Evolutionary conservation across 2,329 filamentous ascomycete species (phyloP).

Genomic region (Diaporthe ilicicola): DNA sequence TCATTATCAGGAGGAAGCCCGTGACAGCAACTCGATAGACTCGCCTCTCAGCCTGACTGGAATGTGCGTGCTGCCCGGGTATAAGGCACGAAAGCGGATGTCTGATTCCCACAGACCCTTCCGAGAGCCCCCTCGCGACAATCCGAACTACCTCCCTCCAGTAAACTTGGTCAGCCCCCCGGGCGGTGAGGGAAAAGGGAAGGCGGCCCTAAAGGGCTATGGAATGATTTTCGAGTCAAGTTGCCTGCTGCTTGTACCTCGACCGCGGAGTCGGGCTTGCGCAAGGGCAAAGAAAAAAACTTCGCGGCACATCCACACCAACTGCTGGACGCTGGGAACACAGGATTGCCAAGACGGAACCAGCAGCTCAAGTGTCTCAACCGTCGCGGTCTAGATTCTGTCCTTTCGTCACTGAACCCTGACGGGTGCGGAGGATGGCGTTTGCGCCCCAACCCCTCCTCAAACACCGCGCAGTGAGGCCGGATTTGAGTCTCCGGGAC

Average conservation of each 20-base stretch:
- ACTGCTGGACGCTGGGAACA: background rate
- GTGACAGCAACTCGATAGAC: background rate
- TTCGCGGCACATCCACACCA: background rate
- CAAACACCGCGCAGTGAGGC: background rate
- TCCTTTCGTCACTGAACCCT: conserved; percentile 1
- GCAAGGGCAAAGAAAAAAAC: background rate
- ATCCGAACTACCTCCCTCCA: background rate
- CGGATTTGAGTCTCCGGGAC: background rate
- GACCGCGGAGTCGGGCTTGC: conserved; percentile 7
- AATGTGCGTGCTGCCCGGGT: background rate
- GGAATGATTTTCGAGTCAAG: background rate
- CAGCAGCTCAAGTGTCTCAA: conserved; percentile 19
- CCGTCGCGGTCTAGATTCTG: conserved; percentile 13
- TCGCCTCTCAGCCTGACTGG: background rate
- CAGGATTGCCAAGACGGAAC: conserved; percentile 19
- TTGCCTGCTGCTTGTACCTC: background rate
- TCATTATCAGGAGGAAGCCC: background rate
- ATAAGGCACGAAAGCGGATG: background rate
- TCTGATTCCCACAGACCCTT: conserved; percentile 10
- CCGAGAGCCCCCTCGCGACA: background rate
- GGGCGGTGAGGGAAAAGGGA: background rate
- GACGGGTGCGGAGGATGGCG: background rate
- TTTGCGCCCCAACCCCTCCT: background rate
- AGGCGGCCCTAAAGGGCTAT: background rate
- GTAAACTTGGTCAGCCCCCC: background rate